Evolutionary conservation across 495 filamentous ascomycete genomes (phyloP), one percentile per base, ranked within the genome.

Genomic region (Bacidia rubella): DNA sequence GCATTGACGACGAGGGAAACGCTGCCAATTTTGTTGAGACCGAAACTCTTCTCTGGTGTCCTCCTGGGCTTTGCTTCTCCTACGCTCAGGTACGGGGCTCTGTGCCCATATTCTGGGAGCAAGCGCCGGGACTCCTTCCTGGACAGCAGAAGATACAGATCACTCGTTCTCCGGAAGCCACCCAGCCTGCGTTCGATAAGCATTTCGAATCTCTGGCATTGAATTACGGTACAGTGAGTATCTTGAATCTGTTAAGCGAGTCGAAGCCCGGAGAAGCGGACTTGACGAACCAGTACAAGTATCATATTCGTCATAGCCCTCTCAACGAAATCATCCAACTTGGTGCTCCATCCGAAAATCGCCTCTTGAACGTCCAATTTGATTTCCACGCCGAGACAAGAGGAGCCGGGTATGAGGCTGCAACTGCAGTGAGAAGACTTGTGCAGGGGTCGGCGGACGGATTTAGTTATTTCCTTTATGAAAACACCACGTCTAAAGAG

Each of bases 81-180:
- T 98, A 97, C 64, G 87, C 80, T 19, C 92, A 98, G 65, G 77
- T 92, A 32, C 75, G 92, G 54, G 92, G 92, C 41, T 95, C 87
- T 3, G 86, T 98, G 19, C 92, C 92, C 0, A 74, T 97, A 4
- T 98, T 98, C 64, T 98, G 92, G 92, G 92, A 98, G 65, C 93
- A 97, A 64, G 75, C 81, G 42, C 75, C 88, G 2, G 89, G 87
- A 11, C 75, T 97, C 23, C 69, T 97, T 40, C 93, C 92, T 2
- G 85, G 84, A 11, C 90, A 97, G 62, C 93, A 97, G 60, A 97
- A 96, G 61, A 94, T 97, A 35, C 80, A 85, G 51, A 77, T 96
- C 42, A 94, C 90, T 21, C 76, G 92, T 32, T 95, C 88, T 19
- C 73, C 77, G 15, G 89, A 97, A 65, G 93, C 90, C 23, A 93